Conservation (phyloP, 192 early-diverging fungal genomes). For the Pecoramyces ruminantium region DNA sequence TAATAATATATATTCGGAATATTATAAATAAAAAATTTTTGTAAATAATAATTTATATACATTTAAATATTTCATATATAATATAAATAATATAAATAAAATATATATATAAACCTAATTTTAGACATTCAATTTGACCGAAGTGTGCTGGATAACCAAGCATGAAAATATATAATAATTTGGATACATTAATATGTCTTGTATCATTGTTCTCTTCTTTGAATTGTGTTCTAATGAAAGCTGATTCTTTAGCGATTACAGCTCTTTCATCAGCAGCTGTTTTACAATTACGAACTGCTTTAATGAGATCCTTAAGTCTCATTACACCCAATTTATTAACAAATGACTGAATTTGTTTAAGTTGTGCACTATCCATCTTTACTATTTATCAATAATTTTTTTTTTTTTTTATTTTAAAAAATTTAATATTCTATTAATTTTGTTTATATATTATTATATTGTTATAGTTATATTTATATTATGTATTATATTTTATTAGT, state of each 20-base stretch:
- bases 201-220: slow-evolving; percentile 86
- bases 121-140: slow-evolving; percentile 98
- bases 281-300: slow-evolving; percentile 78
- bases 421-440: no score
- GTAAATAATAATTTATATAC: no score
- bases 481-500: no score
- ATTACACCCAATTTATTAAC: neutral
- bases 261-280: slow-evolving; percentile 96
- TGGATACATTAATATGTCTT: slow-evolving; percentile 86
- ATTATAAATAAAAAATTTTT: no score
- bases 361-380: neutral
- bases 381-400: neutral
- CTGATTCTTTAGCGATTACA: slow-evolving; percentile 91
- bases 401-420: no score
- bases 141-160: slow-evolving; percentile 97
- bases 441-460: no score
- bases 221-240: slow-evolving; percentile 88
- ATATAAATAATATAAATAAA: neutral
- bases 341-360: neutral
- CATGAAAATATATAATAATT: slow-evolving; percentile 96
- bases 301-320: slow-evolving; percentile 78
- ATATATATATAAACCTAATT: slow-evolving; percentile 36
- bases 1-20: no score
- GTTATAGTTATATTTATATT: no score
- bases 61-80: no score